phyloP scores from a whole-genome alignment of 2,329 filamentous ascomycete genomes.

The Apiospora rasikravindrae region DNA sequence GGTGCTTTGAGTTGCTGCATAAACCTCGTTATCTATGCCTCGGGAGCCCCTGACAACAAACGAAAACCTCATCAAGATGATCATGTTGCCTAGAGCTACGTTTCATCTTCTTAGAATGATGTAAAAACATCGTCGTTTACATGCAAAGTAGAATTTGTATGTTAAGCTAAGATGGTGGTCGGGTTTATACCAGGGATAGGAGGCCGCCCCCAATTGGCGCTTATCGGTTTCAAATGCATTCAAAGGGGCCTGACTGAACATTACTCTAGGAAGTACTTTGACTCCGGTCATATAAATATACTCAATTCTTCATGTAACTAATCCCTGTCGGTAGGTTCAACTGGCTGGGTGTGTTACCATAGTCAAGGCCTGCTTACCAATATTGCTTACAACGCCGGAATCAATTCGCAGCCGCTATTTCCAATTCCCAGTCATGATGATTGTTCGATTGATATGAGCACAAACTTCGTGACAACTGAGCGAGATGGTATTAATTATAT shows the following conservation, averaged over 20 bases:
- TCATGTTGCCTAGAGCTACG: not conserved
- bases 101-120: not conserved
- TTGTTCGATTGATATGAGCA: not conserved
- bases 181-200: no score
- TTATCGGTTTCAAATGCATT: no score
- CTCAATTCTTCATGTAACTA: no score
- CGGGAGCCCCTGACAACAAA: not conserved
- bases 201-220: no score
- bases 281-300: not conserved
- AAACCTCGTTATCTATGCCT: accelerated
- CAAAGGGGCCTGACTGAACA: not conserved
- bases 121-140: no score
- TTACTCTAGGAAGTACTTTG: not conserved
- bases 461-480: no score
- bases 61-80: not conserved
- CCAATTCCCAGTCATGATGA: not conserved
- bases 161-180: no score
- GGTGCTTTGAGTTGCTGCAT: not conserved
- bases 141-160: no score
- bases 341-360: no score
- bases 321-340: no score
- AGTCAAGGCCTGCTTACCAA: not conserved
- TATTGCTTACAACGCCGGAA: not conserved
- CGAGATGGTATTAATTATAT: not conserved
- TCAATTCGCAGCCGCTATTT: not conserved